These are phyloP conservation scores for Neurospora cerealis DNA, from an alignment of 495 filamentous ascomycete genomes.

Conservation along the genomic window DNA sequence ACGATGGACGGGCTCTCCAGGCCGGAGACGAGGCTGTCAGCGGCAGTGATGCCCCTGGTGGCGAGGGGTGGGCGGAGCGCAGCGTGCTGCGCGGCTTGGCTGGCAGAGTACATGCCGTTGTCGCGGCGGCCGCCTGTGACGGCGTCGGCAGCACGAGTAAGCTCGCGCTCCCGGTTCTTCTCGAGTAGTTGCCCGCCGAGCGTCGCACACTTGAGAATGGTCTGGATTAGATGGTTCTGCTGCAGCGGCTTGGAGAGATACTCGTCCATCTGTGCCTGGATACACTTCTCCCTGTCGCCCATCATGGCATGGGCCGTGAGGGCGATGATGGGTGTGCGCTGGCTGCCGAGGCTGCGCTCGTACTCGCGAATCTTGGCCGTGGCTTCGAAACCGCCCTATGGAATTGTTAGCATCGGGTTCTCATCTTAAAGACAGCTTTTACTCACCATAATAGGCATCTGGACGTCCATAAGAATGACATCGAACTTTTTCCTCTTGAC, in stretches of 20 bases:
- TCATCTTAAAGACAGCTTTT: not conserved
- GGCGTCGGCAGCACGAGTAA: slow-evolving; percentile 29
- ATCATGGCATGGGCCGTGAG: slow-evolving; percentile 98
- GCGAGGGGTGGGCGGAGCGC: slow-evolving; percentile 26
- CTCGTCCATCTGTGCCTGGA: slow-evolving; percentile 98
- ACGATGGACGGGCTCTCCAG: slow-evolving; percentile 53
- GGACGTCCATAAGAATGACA: slow-evolving; percentile 97
- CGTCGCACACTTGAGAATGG: slow-evolving; percentile 90
- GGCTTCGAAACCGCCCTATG: slow-evolving; percentile 87
- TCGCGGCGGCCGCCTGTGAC: slow-evolving; percentile 20
- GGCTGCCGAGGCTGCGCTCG: slow-evolving; percentile 65
- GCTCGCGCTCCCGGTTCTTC: slow-evolving; percentile 41
- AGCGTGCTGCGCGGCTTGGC: slow-evolving; percentile 18
- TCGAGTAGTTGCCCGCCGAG: slow-evolving; percentile 84
- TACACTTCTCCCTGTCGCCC: slow-evolving; percentile 96
- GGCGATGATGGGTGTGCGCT: slow-evolving; percentile 90
- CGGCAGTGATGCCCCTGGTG: slow-evolving; percentile 51
- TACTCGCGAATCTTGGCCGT: slow-evolving; percentile 95
- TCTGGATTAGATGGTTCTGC: slow-evolving; percentile 97
- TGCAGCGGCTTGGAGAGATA: slow-evolving; percentile 97
- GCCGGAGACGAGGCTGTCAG: slow-evolving; percentile 44
- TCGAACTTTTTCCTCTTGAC: slow-evolving; percentile 88
- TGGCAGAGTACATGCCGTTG: slow-evolving; percentile 10
- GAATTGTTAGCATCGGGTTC: slow-evolving; percentile 18
- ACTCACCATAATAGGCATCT: slow-evolving; percentile 95